Conservation (phyloP, 352 stramenopile species). For the Globisporangium lucens region DNA sequence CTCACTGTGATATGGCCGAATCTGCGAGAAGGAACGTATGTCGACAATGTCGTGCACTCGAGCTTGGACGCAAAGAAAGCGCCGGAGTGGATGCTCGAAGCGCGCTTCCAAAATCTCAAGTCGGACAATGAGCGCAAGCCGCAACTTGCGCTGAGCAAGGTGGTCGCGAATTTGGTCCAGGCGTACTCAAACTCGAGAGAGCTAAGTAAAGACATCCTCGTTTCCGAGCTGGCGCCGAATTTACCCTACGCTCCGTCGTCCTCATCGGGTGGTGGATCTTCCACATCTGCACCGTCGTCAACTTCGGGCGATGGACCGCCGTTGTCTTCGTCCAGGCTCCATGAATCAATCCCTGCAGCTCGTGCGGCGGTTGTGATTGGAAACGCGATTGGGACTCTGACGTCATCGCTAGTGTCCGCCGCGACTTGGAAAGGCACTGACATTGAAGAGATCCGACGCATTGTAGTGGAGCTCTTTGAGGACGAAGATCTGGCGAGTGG, state of each 20-base stretch:
- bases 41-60: constrained; percentile 84
- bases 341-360: constrained; percentile 63
- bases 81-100: constrained; percentile 59
- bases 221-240: constrained; percentile 65
- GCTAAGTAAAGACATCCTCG: constrained; percentile 63
- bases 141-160: constrained; percentile 56
- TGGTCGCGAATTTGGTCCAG: constrained; percentile 65
- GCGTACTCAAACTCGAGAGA: constrained; percentile 73
- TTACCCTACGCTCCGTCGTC: constrained; percentile 22
- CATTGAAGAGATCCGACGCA: constrained; percentile 55
- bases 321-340: constrained; percentile 20
- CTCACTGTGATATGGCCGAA: constrained; percentile 66
- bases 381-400: constrained; percentile 60
- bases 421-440: constrained; percentile 76
- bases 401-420: constrained; percentile 58
- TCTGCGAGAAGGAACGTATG: constrained; percentile 74
- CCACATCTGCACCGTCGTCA: constrained; percentile 10
- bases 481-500: constrained; percentile 24
- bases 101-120: constrained; percentile 40
- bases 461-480: constrained; percentile 58
- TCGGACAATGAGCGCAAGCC: constrained; percentile 52
- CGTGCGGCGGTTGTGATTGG: constrained; percentile 69
- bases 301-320: constrained; percentile 10
- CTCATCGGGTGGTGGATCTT: constrained; percentile 10
- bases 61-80: constrained; percentile 64